These are phyloP conservation scores for Oryza meyeriana DNA, from an alignment of 176 grass and related monocot species.

Conservation along the genomic window DNA sequence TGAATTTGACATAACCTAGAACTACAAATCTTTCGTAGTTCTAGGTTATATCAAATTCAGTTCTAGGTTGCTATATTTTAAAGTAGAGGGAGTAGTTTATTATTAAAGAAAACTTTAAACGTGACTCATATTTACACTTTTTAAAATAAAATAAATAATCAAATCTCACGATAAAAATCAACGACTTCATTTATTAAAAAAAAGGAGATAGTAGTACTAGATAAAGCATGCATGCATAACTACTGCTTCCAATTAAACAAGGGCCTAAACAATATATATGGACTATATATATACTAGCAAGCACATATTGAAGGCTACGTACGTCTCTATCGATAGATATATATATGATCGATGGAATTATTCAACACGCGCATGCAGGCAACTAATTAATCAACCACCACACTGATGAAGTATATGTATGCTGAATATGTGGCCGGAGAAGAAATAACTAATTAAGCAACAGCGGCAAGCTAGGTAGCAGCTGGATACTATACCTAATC, in stretches of 20 bases:
- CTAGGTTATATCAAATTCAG: too few relatives aligned
- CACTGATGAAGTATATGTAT: constrained; percentile 21
- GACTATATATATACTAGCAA: background rate
- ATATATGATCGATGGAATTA: background rate
- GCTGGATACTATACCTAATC: constrained; percentile 41
- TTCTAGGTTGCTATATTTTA: too few relatives aligned
- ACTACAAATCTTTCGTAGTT: too few relatives aligned
- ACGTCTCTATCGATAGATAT: background rate
- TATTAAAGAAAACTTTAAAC: too few relatives aligned
- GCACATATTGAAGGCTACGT: background rate
- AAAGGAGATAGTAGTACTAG: too few relatives aligned
- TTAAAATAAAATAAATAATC: too few relatives aligned
- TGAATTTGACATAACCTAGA: too few relatives aligned
- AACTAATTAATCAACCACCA: constrained; percentile 51
- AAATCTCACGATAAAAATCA: too few relatives aligned
- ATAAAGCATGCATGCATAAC: background rate
- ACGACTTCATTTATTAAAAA: too few relatives aligned
- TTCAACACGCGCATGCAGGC: background rate
- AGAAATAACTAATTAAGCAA: background rate
- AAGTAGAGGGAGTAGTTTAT: too few relatives aligned
- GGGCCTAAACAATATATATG: background rate
- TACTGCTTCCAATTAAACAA: background rate
- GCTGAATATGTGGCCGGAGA: background rate
- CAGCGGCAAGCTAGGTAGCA: background rate
- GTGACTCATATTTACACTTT: too few relatives aligned